phyloP scores from a whole-genome alignment of 2,329 filamentous ascomycete genomes.

The Diaporthe citrichinensis region DNA sequence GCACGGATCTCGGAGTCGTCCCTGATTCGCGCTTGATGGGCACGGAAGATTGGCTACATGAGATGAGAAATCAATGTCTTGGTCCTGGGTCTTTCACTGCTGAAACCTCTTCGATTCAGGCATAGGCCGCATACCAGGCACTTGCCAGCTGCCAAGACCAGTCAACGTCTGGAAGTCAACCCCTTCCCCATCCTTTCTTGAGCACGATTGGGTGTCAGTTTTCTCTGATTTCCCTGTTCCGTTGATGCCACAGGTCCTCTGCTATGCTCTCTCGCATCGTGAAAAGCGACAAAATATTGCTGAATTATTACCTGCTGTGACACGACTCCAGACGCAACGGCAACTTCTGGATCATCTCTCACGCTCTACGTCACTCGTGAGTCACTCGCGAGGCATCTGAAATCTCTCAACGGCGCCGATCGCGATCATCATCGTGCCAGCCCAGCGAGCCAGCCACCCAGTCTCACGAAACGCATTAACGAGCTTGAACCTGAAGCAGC shows the following conservation, averaged over 20 bases:
- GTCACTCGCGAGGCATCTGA: background rate
- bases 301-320: slow-evolving; percentile 11
- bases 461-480: slow-evolving; percentile 10
- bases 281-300: background rate
- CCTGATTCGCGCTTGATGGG: slow-evolving; percentile 34
- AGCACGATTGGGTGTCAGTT: slow-evolving; percentile 13
- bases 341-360: background rate
- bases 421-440: slow-evolving; percentile 7
- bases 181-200: slow-evolving; percentile 24
- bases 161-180: slow-evolving; percentile 26
- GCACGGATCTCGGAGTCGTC: slow-evolving; percentile 11
- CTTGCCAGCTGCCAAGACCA: slow-evolving; percentile 28
- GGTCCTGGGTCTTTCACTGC: slow-evolving; percentile 15
- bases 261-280: slow-evolving; percentile 8
- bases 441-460: background rate
- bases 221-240: background rate
- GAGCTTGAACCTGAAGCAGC: slow-evolving; percentile 27
- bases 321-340: background rate
- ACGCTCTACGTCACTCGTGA: background rate
- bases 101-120: slow-evolving; percentile 30
- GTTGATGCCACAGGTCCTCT: slow-evolving; percentile 15
- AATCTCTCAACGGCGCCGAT: slow-evolving; percentile 20
- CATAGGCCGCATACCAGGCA: slow-evolving; percentile 13
- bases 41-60: slow-evolving; percentile 29
- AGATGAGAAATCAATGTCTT: slow-evolving; percentile 27